These are phyloP conservation scores for Calcarisporium arbuscula DNA, from an alignment of 2,329 filamentous ascomycete species.

Conservation along the genomic window DNA sequence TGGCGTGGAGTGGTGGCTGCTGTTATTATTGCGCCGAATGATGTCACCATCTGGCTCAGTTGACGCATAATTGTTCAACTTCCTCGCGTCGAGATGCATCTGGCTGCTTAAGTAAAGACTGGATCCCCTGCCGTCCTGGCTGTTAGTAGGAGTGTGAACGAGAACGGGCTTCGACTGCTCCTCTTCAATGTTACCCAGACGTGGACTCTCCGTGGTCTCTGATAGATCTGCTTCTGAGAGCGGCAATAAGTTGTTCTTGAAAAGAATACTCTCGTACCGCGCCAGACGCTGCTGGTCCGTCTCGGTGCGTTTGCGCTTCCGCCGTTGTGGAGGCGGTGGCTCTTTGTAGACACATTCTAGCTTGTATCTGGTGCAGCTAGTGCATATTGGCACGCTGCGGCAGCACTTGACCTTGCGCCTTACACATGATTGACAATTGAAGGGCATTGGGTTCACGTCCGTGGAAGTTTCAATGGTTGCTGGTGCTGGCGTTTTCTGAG, in stretches of 20 bases:
- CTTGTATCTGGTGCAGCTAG: constrained; percentile 18
- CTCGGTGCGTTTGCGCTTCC: constrained; percentile 28
- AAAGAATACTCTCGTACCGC: constrained; percentile 32
- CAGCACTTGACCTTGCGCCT: constrained; percentile 23
- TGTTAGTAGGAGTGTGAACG: no score
- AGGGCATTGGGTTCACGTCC: no score
- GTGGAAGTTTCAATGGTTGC: no score
- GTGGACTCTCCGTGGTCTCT: neutral
- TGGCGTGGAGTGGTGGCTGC: neutral
- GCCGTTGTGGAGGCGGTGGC: constrained; percentile 28
- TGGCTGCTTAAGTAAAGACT: no score
- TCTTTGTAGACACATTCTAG: constrained; percentile 33
- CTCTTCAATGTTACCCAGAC: neutral
- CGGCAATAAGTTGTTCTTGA: constrained; percentile 27
- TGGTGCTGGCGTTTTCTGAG: no score
- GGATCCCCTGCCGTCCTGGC: no score
- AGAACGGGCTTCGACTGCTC: no score
- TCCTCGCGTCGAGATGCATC: no score
- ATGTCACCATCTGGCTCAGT: no score
- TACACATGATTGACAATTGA: constrained; percentile 20
- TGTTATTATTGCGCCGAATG: no score
- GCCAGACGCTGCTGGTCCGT: constrained; percentile 27
- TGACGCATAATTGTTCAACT: no score
- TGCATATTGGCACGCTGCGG: constrained; percentile 16
- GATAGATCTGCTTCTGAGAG: no score